These are phyloP conservation scores for Pavlovales sp. DNA, from an alignment of 208 protist species.

Conservation along the genomic window DNA sequence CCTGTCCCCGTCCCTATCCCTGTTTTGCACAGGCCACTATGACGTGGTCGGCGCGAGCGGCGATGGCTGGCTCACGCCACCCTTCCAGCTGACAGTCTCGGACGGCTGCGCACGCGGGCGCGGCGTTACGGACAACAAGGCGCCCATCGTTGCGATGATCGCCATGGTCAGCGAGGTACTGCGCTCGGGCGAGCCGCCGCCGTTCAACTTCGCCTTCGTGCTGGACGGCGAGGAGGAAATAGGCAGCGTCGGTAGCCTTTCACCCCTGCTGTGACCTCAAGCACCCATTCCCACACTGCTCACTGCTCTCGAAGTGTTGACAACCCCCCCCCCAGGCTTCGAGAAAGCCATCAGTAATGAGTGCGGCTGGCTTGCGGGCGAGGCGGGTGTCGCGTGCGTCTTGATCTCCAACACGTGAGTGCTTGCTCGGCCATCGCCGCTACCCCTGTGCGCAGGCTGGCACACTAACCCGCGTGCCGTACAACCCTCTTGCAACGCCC, in stretches of 20 bases:
- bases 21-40: too few species aligned
- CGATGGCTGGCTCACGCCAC: neutral
- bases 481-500: too few species aligned
- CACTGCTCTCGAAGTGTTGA: too few species aligned
- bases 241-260: too few species aligned
- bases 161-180: conserved; percentile 37
- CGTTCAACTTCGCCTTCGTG: conserved; percentile 41
- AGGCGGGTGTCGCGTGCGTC: neutral
- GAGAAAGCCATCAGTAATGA: conserved; percentile 12
- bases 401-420: neutral
- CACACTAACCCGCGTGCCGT: conserved; percentile 25
- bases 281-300: too few species aligned
- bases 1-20: too few species aligned
- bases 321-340: too few species aligned
- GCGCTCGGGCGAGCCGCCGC: neutral
- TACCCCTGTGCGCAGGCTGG: too few species aligned
- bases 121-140: conserved; percentile 56
- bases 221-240: conserved; percentile 42
- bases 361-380: conserved; percentile 22
- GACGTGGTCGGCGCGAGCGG: neutral
- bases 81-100: neutral
- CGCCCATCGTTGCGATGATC: conserved; percentile 40
- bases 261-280: too few species aligned
- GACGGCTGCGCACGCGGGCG: conserved; percentile 55
- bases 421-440: too few species aligned